Evolutionary conservation across 2,329 filamentous ascomycete genomes (phyloP).

Genomic region (Penicillium hordei): DNA sequence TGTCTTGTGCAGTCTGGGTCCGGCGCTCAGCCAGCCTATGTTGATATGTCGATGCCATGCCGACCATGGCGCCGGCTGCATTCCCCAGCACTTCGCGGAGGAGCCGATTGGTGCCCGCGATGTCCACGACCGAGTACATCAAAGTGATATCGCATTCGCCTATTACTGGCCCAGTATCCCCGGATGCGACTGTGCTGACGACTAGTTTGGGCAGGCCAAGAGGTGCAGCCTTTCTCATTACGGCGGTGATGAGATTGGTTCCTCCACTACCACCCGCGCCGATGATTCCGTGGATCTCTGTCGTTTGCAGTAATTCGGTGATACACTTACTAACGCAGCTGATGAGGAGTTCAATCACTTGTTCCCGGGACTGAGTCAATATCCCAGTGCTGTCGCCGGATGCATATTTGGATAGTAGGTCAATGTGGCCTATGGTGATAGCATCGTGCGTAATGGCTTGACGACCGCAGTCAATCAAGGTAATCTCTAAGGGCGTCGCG

Average conservation of each 20-base stretch:
- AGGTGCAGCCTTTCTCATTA: not conserved
- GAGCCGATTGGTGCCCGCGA: not conserved
- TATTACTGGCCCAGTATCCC: not conserved
- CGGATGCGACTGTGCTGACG: not conserved
- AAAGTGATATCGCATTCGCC: conserved; percentile 1
- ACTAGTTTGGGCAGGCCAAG: not conserved
- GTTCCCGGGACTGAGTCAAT: not conserved
- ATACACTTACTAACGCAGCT: not conserved
- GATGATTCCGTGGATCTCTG: not conserved
- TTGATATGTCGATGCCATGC: not conserved
- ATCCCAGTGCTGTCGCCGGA: not conserved
- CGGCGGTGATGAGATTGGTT: not conserved
- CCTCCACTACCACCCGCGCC: not conserved
- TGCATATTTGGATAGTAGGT: not conserved
- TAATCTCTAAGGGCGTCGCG: not conserved
- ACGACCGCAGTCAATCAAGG: not conserved
- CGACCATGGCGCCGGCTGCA: not conserved
- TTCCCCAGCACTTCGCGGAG: not conserved
- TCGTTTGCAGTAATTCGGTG: not conserved
- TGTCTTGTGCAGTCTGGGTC: not conserved
- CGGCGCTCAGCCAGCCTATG: not conserved
- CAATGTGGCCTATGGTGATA: not conserved
- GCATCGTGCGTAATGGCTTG: not conserved
- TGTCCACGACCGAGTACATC: conserved; percentile 1
- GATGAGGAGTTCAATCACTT: not conserved